Evolutionary conservation across 1,139 yeast genomes (phyloP).

Genomic region (Pneumocystis jirovecii): DNA sequence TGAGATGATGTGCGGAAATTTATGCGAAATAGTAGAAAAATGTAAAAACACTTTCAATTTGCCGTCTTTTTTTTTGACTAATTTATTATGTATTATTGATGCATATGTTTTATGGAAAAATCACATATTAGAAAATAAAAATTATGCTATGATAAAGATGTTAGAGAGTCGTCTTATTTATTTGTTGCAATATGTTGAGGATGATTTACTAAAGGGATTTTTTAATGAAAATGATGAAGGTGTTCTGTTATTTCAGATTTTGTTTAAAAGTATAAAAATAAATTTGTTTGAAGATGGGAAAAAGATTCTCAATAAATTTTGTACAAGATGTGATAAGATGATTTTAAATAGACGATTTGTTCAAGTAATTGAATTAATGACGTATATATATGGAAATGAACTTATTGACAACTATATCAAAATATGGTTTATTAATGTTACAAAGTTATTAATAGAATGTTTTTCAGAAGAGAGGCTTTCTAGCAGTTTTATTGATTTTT

Average conservation of each 20-base stretch:
- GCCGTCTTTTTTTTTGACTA: background rate
- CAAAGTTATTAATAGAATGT: conserved; percentile 2
- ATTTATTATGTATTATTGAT: background rate
- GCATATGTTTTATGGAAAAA: background rate
- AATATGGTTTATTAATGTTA: background rate
- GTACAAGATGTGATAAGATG: background rate
- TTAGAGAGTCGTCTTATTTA: background rate
- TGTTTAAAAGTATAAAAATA: background rate
- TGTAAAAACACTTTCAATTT: background rate
- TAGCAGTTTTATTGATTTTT: background rate
- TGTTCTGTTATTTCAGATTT: background rate
- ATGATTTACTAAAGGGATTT: background rate
- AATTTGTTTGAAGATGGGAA: background rate
- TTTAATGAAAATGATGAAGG: background rate
- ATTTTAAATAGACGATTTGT: background rate
- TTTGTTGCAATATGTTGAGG: background rate
- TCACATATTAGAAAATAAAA: background rate
- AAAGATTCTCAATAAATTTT: background rate
- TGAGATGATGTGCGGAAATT: background rate
- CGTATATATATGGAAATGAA: background rate
- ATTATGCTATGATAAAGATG: background rate
- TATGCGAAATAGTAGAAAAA: background rate
- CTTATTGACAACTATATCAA: background rate
- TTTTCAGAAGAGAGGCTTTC: conserved; percentile 6
- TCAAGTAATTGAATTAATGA: background rate